phyloP scores from a whole-genome alignment of 768 basidiomycete species.

The Myochromella boudieri region DNA sequence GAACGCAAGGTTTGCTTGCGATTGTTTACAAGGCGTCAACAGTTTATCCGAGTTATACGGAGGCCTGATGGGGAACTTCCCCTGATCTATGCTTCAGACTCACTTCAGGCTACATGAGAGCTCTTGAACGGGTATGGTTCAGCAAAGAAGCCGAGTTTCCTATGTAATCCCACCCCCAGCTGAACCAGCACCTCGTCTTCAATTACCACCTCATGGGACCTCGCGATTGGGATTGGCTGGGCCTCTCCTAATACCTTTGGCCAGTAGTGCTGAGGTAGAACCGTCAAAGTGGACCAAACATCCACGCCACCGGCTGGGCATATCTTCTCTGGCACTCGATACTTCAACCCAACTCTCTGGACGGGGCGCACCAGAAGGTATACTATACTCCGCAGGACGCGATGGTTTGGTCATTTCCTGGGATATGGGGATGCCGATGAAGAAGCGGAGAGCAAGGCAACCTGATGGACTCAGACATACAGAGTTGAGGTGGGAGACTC shows the following conservation, averaged over 20 bases:
- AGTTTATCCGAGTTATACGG: background rate
- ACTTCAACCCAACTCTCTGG: conserved; percentile 75
- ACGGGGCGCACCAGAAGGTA: conserved; percentile 71
- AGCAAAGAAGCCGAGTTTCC: conserved; percentile 70
- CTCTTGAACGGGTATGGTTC: conserved; percentile 31
- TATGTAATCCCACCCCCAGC: conserved; percentile 82
- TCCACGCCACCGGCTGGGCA: conserved; percentile 85
- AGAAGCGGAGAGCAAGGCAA: conserved; percentile 34
- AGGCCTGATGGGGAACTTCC: background rate
- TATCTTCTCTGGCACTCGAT: conserved; percentile 87
- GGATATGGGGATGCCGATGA: conserved; percentile 77
- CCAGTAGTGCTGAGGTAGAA: conserved; percentile 24
- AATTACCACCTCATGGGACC: conserved; percentile 65
- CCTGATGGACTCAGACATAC: conserved; percentile 21
- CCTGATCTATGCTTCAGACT: conserved; percentile 1
- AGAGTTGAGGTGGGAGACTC: conserved; percentile 65
- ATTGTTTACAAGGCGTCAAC: too few species aligned
- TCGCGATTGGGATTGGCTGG: conserved; percentile 65
- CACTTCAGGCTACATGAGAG: conserved; percentile 2
- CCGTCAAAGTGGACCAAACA: conserved; percentile 35
- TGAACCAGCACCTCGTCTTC: conserved; percentile 60
- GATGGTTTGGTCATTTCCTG: conserved; percentile 88
- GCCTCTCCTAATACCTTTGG: conserved; percentile 58
- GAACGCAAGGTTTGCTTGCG: too few species aligned
- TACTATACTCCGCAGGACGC: conserved; percentile 86